phyloP scores from a whole-genome alignment of 805 yeast genomes.

The Vanderwaltozyma polyspora region DNA sequence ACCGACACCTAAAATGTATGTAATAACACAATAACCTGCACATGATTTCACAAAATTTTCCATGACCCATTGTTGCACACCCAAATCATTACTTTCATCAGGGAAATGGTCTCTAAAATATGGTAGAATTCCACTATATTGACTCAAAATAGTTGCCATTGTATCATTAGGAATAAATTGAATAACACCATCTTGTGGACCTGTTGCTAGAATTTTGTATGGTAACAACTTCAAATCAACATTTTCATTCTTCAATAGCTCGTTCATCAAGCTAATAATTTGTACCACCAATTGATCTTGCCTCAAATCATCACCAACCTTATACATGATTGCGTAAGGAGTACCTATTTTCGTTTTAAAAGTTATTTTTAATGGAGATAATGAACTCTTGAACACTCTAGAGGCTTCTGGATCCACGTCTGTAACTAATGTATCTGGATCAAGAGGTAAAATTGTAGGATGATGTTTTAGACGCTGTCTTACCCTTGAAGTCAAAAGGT shows the following conservation, averaged over 20 bases:
- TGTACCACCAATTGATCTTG: conserved; percentile 97
- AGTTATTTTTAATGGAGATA: conserved; percentile 78
- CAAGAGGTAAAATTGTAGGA: conserved; percentile 67
- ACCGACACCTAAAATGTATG: conserved; percentile 91
- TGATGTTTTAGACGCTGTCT: conserved; percentile 31
- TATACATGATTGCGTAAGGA: conserved; percentile 76
- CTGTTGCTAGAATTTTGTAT: conserved; percentile 81
- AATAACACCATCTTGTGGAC: conserved; percentile 82
- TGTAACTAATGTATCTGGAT: conserved; percentile 61
- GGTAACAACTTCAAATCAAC: conserved; percentile 82
- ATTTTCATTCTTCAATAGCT: conserved; percentile 75
- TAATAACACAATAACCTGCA: conserved; percentile 96
- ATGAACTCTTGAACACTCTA: conserved; percentile 80
- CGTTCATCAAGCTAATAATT: conserved; percentile 84
- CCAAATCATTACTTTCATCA: conserved; percentile 30
- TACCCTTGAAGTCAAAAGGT: conserved; percentile 28
- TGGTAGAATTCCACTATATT: conserved; percentile 64
- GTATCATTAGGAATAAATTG: conserved; percentile 94
- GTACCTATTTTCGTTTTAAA: conserved; percentile 47
- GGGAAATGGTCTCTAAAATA: conserved; percentile 60
- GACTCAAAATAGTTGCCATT: conserved; percentile 62
- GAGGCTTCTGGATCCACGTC: conserved; percentile 75
- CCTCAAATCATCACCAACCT: conserved; percentile 86
- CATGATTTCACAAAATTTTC: conserved; percentile 90
- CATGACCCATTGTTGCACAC: conserved; percentile 49